Evolutionary conservation across 73 alveolate genomes (phyloP).

Genomic region (Tetrahymena thermophila): DNA sequence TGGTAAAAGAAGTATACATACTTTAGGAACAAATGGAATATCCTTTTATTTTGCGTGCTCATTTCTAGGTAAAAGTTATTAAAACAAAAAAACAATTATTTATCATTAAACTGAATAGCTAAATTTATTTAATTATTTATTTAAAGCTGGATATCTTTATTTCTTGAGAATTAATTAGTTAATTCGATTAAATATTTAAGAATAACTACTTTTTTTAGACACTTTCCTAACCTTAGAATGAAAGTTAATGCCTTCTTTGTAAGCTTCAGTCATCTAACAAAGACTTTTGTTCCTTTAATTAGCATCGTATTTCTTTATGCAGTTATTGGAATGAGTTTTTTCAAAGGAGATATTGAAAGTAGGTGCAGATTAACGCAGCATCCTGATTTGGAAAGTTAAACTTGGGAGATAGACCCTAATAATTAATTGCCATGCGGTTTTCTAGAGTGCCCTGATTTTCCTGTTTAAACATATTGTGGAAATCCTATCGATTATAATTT

Average conservation of each 20-base stretch:
- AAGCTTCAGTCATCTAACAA: not conserved
- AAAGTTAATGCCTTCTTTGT: not conserved
- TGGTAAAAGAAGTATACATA: not conserved
- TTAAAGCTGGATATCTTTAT: not conserved
- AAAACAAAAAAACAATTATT: no score
- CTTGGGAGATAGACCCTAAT: not conserved
- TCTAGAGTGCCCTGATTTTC: not conserved
- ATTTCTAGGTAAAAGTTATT: not conserved
- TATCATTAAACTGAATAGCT: no score
- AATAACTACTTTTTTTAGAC: not conserved
- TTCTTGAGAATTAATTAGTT: not conserved
- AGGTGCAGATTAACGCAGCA: not conserved
- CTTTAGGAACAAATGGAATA: not conserved
- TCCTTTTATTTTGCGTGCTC: not conserved
- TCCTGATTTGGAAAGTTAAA: not conserved
- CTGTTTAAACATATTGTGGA: not conserved
- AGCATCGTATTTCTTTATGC: not conserved
- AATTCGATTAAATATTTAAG: not conserved
- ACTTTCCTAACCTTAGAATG: not conserved
- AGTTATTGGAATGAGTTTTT: not conserved
- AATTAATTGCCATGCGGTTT: not conserved
- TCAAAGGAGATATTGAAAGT: not conserved
- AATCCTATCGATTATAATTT: not conserved
- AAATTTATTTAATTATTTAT: no score
- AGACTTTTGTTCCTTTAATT: not conserved